These are phyloP conservation scores for Aspergillus pseudoterreus DNA, from an alignment of 2,329 filamentous ascomycete species.

Conservation along the genomic window DNA sequence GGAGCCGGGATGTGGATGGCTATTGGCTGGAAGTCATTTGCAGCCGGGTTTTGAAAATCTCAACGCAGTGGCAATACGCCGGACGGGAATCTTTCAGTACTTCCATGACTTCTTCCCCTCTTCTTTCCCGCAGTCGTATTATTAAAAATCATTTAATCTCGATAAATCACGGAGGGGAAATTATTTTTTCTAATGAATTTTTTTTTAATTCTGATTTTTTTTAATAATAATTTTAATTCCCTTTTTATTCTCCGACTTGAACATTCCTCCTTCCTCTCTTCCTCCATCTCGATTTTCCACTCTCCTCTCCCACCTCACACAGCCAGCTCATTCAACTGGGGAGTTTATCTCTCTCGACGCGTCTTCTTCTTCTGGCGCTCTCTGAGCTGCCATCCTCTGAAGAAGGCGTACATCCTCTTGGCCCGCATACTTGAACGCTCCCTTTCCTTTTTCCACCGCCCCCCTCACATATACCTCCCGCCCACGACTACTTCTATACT, in stretches of 20 bases:
- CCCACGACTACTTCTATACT: not conserved
- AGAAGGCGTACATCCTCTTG: conserved; percentile 25
- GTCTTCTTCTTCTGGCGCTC: conserved; percentile 28
- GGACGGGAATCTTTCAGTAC: conserved; percentile 4
- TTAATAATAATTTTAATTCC: conserved; percentile 3
- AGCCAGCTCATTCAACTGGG: conserved; percentile 23
- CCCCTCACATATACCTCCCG: conserved; percentile 1
- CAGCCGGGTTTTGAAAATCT: conserved; percentile 12
- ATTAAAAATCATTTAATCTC: conserved; percentile 9
- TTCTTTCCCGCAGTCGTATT: conserved; percentile 8
- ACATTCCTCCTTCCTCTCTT: conserved; percentile 13
- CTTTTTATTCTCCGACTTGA: conserved; percentile 16
- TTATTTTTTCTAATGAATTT: not conserved
- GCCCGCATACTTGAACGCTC: conserved; percentile 17
- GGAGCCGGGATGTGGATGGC: conserved; percentile 1
- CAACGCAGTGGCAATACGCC: too few relatives aligned
- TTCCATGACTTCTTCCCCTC: conserved; percentile 3
- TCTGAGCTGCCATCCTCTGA: conserved; percentile 25
- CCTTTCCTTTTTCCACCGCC: conserved; percentile 8
- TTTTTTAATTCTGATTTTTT: conserved; percentile 1
- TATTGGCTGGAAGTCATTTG: conserved; percentile 10
- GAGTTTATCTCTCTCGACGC: conserved; percentile 16
- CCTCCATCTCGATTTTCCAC: conserved; percentile 9
- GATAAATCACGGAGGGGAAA: not conserved
- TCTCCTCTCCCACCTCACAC: conserved; percentile 16